Percentiles rank a stretch among this genome's conserved stretches.
Conservation (phyloP, 176 grass and related monocot species). For the Aegilops umbellulata region DNA sequence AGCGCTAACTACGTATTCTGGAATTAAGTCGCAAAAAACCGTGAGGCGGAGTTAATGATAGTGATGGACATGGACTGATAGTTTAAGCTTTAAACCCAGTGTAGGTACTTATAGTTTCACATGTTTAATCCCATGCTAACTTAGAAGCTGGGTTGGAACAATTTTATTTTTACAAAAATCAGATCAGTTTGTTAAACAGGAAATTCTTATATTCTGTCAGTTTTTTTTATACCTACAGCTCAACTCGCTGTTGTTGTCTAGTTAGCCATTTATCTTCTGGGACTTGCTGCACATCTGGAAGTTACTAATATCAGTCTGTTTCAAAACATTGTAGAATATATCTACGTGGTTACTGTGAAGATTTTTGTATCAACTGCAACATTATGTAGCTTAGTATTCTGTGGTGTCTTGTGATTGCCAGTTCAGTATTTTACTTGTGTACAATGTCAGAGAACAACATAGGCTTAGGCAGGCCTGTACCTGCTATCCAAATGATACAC, state of each 20-base stretch:
- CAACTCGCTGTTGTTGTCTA: neutral
- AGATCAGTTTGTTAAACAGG: neutral
- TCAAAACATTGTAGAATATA: neutral
- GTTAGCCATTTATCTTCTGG: neutral
- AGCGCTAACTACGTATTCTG: neutral
- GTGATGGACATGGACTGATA: neutral
- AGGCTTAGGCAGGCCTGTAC: neutral
- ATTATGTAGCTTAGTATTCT: neutral
- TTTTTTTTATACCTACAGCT: neutral
- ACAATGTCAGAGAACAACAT: slow-evolving; percentile 6
- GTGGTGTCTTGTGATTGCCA: neutral
- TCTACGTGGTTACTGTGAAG: neutral
- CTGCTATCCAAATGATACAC: neutral
- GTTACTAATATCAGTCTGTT: neutral
- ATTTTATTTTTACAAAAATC: neutral
- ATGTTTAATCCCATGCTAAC: neutral
- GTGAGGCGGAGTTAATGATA: neutral
- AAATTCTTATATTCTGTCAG: neutral
- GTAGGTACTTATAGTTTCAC: neutral
- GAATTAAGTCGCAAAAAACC: neutral
- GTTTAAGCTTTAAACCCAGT: slow-evolving; percentile 1
- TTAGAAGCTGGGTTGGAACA: neutral
- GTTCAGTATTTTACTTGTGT: neutral
- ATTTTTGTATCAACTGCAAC: neutral
- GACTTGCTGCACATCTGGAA: slow-evolving; percentile 8